phyloP scores from a whole-genome alignment of 139 green algal genomes.

The Monoraphidium neglectum region DNA sequence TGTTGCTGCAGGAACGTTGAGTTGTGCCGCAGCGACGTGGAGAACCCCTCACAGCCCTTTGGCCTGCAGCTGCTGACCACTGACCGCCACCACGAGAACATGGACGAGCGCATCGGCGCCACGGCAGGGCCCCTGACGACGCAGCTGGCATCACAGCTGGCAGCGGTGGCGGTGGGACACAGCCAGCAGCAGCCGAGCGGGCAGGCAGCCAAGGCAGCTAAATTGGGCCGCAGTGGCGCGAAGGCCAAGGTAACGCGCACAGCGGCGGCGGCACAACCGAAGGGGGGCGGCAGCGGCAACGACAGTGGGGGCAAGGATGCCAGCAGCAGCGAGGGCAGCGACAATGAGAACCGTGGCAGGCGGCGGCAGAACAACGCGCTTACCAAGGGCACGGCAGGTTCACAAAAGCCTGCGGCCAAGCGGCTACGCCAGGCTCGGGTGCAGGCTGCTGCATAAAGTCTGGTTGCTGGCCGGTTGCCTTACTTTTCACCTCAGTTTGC shows the following conservation, averaged over 20 bases:
- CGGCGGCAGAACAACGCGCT: background rate
- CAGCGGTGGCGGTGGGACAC: no score
- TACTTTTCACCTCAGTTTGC: no score
- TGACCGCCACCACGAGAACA: constrained; percentile 42
- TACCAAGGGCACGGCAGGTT: no score
- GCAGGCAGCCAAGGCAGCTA: no score
- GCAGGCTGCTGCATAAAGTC: no score
- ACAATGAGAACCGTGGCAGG: background rate
- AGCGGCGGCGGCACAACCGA: background rate
- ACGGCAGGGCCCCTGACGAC: background rate
- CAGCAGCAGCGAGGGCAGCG: background rate
- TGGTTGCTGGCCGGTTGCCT: no score
- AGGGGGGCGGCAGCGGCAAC: background rate
- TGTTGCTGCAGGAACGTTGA: constrained; percentile 39
- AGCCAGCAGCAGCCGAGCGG: no score
- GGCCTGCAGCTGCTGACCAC: constrained; percentile 32
- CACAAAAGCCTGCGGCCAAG: no score
- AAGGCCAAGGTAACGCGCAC: no score
- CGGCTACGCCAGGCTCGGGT: no score
- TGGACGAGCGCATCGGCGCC: constrained; percentile 16
- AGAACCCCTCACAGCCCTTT: constrained; percentile 17
- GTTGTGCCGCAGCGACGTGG: constrained; percentile 3
- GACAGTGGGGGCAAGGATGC: background rate
- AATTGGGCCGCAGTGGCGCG: no score
- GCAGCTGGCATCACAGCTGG: no score